Conservation (phyloP, 768 basidiomycete genomes). For the Boletus rex-veris region DNA sequence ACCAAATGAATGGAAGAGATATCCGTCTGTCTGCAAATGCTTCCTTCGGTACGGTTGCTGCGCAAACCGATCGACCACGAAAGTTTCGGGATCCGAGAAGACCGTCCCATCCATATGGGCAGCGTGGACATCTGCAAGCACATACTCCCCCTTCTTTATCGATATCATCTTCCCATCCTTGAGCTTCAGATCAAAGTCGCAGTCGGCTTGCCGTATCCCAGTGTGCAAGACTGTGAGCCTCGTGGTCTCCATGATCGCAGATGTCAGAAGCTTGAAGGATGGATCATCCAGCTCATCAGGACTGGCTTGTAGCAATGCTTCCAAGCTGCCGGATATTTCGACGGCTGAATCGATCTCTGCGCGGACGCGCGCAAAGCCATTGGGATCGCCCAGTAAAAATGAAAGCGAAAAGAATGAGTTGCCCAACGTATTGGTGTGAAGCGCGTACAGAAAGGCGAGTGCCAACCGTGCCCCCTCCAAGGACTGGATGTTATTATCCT, state of each 20-base stretch:
- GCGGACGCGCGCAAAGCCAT: constrained; percentile 43
- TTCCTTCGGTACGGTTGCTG: not conserved
- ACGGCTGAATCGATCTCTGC: constrained; percentile 40
- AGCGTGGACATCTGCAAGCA: constrained; percentile 17
- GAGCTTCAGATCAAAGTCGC: constrained; percentile 17
- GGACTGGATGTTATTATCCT: constrained; percentile 14
- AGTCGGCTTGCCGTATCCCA: constrained; percentile 13
- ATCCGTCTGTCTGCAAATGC: constrained; percentile 8
- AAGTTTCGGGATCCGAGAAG: constrained; percentile 12
- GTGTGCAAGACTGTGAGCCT: constrained; percentile 18
- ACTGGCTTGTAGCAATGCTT: constrained; percentile 7
- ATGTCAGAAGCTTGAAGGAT: constrained; percentile 20
- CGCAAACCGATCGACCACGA: constrained; percentile 14
- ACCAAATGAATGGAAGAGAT: constrained; percentile 14
- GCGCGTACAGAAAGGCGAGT: constrained; percentile 20
- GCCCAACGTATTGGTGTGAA: constrained; percentile 22
- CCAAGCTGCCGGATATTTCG: constrained; percentile 9
- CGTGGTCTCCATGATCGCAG: constrained; percentile 28
- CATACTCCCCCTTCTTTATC: constrained; percentile 20
- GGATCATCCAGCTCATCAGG: constrained; percentile 16
- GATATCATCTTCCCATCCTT: constrained; percentile 3
- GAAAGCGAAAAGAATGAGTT: constrained; percentile 19
- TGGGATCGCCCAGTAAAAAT: constrained; percentile 40
- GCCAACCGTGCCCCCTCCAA: constrained; percentile 17
- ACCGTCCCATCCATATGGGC: constrained; percentile 9